Base-by-base conservation (phyloP, 176 grass and related monocot species). In the Oryza longistaminata region DNA sequence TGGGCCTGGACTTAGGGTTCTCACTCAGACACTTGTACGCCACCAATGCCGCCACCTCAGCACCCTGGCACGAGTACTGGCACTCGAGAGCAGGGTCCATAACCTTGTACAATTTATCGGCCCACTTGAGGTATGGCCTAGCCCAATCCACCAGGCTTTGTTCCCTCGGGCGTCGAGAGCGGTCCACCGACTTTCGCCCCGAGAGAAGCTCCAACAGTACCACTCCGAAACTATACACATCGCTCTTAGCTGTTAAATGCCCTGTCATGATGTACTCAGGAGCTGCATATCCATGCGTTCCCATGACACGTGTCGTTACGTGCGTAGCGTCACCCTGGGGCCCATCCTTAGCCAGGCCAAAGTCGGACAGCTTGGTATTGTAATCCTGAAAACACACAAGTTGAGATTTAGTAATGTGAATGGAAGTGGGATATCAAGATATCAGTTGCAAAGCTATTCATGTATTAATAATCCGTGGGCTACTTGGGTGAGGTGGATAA, bases 221-320 rank as follows among this genome's bases (percentile, higher is more conserved):
- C 0, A 97, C 94, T 24, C 94, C 94, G 0, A 97, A 97, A 8
- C 92, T 92, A 64, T 97, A 97, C 6, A 97, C 94, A 14, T 97
- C 94, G 5, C 94, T 94, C 80, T 92, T 97, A 12, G 92, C 77
- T 0, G 95, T 97, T 2, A 97, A 89, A 52, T 97, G 95, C 0
- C 95, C 94, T 0, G 95, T 97, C 85, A 95, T 90, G 79, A 97
- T 88, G 45, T 97, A 97, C 81, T 97, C 95, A 0, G 95, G 95
- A 0, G 95, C 95, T 0, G 95, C 92, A 11, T 97, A 97, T 25
- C 95, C 95, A 0, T 91, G 87, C 0, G 95, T 97, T 4, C 95
- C 95, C 95, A 97, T 97, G 49, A 97, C 90, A 45, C 95, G 95
- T 2, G 95, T 97, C 16, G 92, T 93, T 82, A 97, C 91, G 0